Evolutionary conservation across 768 basidiomycete genomes (phyloP), one percentile per base, ranked within the genome.

Genomic region (Punctularia strigosozonata): DNA sequence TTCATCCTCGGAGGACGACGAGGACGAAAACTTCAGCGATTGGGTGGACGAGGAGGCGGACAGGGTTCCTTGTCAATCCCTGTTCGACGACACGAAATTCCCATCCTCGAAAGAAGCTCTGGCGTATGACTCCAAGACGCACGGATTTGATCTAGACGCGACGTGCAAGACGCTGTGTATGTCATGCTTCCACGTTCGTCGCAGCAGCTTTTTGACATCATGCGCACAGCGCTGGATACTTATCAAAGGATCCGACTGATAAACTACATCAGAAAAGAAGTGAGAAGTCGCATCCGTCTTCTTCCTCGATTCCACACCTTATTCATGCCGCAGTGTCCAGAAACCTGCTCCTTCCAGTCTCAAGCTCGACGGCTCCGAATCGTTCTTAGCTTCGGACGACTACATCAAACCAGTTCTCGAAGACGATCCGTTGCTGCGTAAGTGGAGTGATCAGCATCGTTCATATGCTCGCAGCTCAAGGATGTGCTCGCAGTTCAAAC

Each of bases 391-490:
- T 10, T 73, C 77, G 6, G 92, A 98, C 51, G 73, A 74, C 40
- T 87, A 87, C 51, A 73, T 98, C 17, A 70, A 74, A 28, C 94
- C 94, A 2, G 75, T 73, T 21, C 47, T 95, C 31, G 79, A 85
- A 50, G 82, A 91, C 49, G 94, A 97, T 53, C 83, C 89, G 2
- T 60, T 95, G 10, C 77, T 98, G 18, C 86, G 94, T 95, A 50
- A 52, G 83, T 65, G n/a, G n/a, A n/a, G n/a, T n/a, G n/a, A n/a
- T n/a, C n/a, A n/a, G n/a, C n/a, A n/a, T n/a, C n/a, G n/a, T n/a
- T n/a, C n/a, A n/a, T n/a, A n/a, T n/a, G n/a, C n/a, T n/a, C n/a
- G n/a, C n/a, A n/a, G n/a, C n/a, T n/a, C n/a, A n/a, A n/a, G n/a
- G n/a, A n/a, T n/a, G n/a, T n/a, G n/a, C n/a, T n/a, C n/a, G 87